Base-by-base conservation (phyloP, 345 rosid species). In the Camelina laxa region DNA sequence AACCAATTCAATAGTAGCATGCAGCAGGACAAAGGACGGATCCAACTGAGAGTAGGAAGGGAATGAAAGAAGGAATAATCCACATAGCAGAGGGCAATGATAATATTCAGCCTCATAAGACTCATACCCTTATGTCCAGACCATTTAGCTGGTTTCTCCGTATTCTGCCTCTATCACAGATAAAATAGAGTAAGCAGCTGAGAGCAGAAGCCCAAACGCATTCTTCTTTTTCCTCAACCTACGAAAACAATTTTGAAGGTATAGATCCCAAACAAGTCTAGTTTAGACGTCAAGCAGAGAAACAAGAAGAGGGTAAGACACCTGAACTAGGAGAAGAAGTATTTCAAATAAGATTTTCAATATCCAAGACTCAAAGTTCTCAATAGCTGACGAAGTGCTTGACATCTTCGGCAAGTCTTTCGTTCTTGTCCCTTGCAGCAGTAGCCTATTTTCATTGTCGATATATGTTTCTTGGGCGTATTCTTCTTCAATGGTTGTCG, bases 291-390 rank as follows among this genome's bases (percentile, higher is more conserved):
- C 66, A 49, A 54, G 74, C 53, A 35, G 72, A 65, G 39, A 61
- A 49, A 22, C 33, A 62, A 54, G 59, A 51, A 60, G 61, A 72
- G 27, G 44, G 72, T 57, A 60, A 33, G 20, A 22, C 39, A 95
- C 99, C 99, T 92, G 99, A 81, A 95, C 97, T 55, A 95, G 94
- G 80, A 89, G 88, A 66, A 95, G 95, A 76, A 95, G 97, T 73
- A 87, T 86, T 81, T 92, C 98, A 75, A 85, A 86, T 71, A 95
- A 80, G 80, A 95, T 95, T 76, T 87, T 89, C 63, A 95, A 79
- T 73, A 95, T 90, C 99, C 99, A 95, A 61, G 92, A 82, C 85
- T 92, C 99, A 73, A 95, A 85, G 36, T 82, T 85, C 73, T 84
- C 84, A 74, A 92, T 85, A 58, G 97, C 92, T 56, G 97, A 82